phyloP scores from a whole-genome alignment of 2,329 filamentous ascomycete genomes.

The Alternaria burnsii region DNA sequence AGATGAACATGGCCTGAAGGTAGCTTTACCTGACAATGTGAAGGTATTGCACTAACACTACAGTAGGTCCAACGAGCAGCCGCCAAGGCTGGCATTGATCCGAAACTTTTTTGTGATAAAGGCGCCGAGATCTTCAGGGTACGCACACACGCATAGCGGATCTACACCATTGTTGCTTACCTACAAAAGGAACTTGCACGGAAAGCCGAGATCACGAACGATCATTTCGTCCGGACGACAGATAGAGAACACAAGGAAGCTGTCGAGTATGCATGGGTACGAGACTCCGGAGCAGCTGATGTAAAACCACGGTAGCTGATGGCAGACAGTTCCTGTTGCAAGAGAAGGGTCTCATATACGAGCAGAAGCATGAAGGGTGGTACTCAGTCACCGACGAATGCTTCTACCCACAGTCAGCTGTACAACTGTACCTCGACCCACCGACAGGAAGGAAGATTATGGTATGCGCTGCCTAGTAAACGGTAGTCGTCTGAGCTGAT shows the following conservation, averaged over 20 bases:
- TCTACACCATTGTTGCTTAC: slow-evolving; percentile 10
- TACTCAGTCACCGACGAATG: slow-evolving; percentile 97
- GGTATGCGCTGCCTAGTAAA: slow-evolving; percentile 54
- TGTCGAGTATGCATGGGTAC: slow-evolving; percentile 87
- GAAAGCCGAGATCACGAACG: slow-evolving; percentile 74
- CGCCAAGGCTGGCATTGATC: slow-evolving; percentile 70
- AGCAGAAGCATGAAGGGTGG: slow-evolving; percentile 89
- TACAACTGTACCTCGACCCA: slow-evolving; percentile 78
- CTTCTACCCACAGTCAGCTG: slow-evolving; percentile 82
- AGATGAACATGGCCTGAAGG: slow-evolving; percentile 96
- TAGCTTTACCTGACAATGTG: slow-evolving; percentile 28
- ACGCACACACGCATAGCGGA: slow-evolving; percentile 15
- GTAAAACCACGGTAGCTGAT: slow-evolving; percentile 29
- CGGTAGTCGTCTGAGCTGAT: slow-evolving; percentile 21
- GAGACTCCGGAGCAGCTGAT: slow-evolving; percentile 9
- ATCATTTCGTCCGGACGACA: slow-evolving; percentile 93
- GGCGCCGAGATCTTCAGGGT: slow-evolving; percentile 81
- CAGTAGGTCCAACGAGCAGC: slow-evolving; percentile 84
- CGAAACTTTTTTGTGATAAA: slow-evolving; percentile 87
- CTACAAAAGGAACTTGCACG: slow-evolving; percentile 68
- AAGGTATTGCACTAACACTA: slow-evolving; percentile 7
- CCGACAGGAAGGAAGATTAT: slow-evolving; percentile 83
- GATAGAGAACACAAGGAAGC: slow-evolving; percentile 81
- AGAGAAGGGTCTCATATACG: slow-evolving; percentile 80
- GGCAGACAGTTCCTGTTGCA: slow-evolving; percentile 68